Conservation (phyloP, 164 flowering plant species). For the Tinospora cordifolia region DNA sequence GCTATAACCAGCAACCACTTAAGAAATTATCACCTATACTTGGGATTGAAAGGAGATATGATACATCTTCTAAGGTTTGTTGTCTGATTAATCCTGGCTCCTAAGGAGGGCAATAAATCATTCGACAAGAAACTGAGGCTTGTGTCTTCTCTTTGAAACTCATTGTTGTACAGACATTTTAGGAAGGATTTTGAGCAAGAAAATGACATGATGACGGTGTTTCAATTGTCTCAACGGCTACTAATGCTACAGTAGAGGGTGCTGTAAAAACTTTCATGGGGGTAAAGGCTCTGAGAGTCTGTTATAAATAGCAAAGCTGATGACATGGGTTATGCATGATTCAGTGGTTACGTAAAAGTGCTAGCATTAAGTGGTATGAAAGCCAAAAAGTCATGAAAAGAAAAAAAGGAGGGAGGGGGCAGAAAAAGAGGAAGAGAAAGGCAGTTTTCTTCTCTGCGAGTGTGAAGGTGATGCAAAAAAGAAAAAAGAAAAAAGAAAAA, state of each 20-base stretch:
- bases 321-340: constrained; percentile 17
- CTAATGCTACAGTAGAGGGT: constrained; percentile 10
- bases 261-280: constrained; percentile 22
- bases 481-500: too few species aligned
- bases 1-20: background rate
- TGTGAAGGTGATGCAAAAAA: constrained; percentile 3
- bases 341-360: background rate
- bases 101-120: constrained; percentile 83
- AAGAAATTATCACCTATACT: constrained; percentile 42
- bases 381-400: background rate
- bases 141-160: constrained; percentile 25
- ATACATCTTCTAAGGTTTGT: constrained; percentile 54
- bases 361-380: constrained; percentile 9
- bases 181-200: constrained; percentile 43
- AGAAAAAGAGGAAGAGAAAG: constrained; percentile 6
- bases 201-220: constrained; percentile 36
- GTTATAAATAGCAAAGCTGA: constrained; percentile 26
- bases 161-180: constrained; percentile 48
- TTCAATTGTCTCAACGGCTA: constrained; percentile 12
- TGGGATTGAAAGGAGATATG: constrained; percentile 68
- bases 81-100: constrained; percentile 67
- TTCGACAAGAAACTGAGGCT: constrained; percentile 45
- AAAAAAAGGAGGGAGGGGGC: background rate
- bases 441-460: constrained; percentile 10
- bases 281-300: constrained; percentile 7